A percentile compares a stretch with the other conserved stretches of the same genome.
Conservation (phyloP, 495 filamentous ascomycete genomes). For the Gamarada debralockiae region DNA sequence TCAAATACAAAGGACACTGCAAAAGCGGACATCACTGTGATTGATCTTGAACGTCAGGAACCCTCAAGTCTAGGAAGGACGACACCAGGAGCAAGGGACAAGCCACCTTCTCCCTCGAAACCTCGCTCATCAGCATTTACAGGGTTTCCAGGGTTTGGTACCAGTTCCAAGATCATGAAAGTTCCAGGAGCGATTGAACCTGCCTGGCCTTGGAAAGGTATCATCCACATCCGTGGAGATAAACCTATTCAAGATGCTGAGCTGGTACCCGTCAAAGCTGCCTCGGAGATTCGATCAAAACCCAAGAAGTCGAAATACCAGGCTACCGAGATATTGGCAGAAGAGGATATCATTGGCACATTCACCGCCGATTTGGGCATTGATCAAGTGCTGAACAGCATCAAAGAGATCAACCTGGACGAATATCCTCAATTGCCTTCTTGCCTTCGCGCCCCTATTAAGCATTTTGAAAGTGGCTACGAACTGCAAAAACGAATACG, state of each 20-base stretch:
- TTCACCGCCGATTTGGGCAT: slow-evolving; percentile 32
- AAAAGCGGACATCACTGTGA: too few relatives aligned
- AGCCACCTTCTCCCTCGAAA: slow-evolving; percentile 33
- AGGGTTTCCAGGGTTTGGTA: slow-evolving; percentile 25
- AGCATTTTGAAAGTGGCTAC: slow-evolving; percentile 45
- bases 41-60: neutral
- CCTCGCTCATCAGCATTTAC: slow-evolving; percentile 7
- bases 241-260: neutral
- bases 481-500: slow-evolving; percentile 40
- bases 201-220: slow-evolving; percentile 66
- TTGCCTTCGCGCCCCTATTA: slow-evolving; percentile 41
- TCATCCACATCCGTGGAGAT: slow-evolving; percentile 54
- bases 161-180: slow-evolving; percentile 40
- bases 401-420: slow-evolving; percentile 32
- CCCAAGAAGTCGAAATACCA: slow-evolving; percentile 49
- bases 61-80: neutral
- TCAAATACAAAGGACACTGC: neutral
- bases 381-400: slow-evolving; percentile 14
- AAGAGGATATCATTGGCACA: slow-evolving; percentile 40
- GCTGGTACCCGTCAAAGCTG: neutral
- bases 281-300: neutral
- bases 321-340: slow-evolving; percentile 33
- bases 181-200: slow-evolving; percentile 57
- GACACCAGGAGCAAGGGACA: neutral
- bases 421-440: slow-evolving; percentile 34